A percentile compares a stretch with the other conserved stretches of the same genome.
phyloP scores from a whole-genome alignment of 1,139 yeast species.

The Suhomyces anneliseae region DNA sequence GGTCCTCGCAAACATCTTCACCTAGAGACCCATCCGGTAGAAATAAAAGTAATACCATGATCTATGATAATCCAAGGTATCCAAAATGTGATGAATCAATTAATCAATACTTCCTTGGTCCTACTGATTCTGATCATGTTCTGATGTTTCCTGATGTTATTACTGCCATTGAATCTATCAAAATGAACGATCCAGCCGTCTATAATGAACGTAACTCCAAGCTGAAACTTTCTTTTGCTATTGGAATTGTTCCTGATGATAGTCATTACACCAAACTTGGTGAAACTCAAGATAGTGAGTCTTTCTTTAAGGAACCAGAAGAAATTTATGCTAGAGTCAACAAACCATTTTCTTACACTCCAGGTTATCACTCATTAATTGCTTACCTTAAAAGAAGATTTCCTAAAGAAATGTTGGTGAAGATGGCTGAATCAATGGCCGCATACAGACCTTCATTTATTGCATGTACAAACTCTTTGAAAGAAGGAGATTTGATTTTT shows the following conservation, averaged over 20 bases:
- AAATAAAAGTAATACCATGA: conserved; percentile 2
- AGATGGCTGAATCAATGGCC: conserved; percentile 88
- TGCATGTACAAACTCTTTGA: conserved; percentile 84
- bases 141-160: conserved; percentile 57
- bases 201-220: conserved; percentile 40
- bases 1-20: conserved; percentile 10
- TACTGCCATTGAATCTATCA: conserved; percentile 47
- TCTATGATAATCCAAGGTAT: conserved; percentile 11
- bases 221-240: conserved; percentile 54
- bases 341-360: conserved; percentile 82
- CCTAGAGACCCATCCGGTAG: conserved; percentile 4
- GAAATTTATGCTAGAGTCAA: conserved; percentile 76
- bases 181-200: conserved; percentile 40
- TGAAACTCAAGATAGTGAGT: conserved; percentile 18
- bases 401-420: conserved; percentile 65
- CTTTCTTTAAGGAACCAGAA: conserved; percentile 61
- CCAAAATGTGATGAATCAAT: conserved; percentile 46
- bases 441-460: conserved; percentile 88
- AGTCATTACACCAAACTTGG: conserved; percentile 25
- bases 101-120: conserved; percentile 62
- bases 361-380: conserved; percentile 83
- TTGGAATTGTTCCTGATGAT: conserved; percentile 49
- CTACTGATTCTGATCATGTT: conserved; percentile 33
- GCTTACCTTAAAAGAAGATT: conserved; percentile 73
- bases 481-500: conserved; percentile 87